Base-by-base conservation (phyloP, 331 rosid genomes). In the Phaseolus coccineus region DNA sequence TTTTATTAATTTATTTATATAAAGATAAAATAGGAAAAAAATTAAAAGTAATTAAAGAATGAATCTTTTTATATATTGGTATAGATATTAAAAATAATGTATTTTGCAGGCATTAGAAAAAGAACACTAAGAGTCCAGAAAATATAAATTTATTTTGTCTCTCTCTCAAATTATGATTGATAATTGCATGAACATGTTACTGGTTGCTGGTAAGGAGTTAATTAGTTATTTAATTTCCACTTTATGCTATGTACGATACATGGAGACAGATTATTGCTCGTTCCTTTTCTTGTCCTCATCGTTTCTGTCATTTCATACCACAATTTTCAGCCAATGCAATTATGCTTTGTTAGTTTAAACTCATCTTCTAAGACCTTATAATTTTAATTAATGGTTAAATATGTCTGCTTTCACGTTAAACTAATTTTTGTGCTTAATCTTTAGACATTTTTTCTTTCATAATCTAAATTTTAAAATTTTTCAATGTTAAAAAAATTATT, bases 201-300 rank as follows among this genome's bases (percentile, higher is more conserved):
- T 5, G 24, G 37, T 19, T 28, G 40, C 10, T 16, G 51, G 76
- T 42, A 56, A 44, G 39, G 16, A 52, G 48, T 66, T 80, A 28
- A 46, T 73, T 0, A 13, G 3, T 66, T 24, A 67, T 24, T 67
- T 12, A 42, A 11, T 24, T 40, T 53, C 5, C 11, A 10, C 8
- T 64, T 65, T 27, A 4, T 65, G 22, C 5, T 7, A 72, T 15
- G 71, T 53, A 55, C 58, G 16, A 31, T 51, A 47, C 80, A 30
- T 55, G 13, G 8, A 33, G 31, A 61, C 73, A 70, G 57, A 61
- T 62, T 15, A 31, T 76, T 50, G 77, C 31, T 82, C 52, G n/a
- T 76, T 76, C 59, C 74, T 82, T 82, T 76, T 76, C 61, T 11
- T 62, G 81, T 76, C 80, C 9, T 56, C 51, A 58, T 58, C 74